These are phyloP conservation scores for Moesziomyces parantarcticus DNA, from an alignment of 1,284 basidiomycete species.

Conservation along the genomic window DNA sequence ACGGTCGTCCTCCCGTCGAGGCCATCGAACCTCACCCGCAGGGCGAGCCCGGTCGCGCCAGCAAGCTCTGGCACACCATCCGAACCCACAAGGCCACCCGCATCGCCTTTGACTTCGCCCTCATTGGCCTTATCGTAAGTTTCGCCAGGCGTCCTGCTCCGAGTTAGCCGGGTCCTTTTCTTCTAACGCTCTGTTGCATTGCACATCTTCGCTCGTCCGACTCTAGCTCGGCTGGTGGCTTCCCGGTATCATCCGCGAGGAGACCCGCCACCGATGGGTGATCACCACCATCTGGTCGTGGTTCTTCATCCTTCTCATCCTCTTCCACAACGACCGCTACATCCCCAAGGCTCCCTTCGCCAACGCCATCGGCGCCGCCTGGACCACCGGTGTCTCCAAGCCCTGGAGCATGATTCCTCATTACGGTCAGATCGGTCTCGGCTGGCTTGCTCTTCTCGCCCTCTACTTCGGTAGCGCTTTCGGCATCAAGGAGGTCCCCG, in stretches of 20 bases:
- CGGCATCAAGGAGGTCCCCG: constrained; percentile 53
- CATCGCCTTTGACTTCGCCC: constrained; percentile 31
- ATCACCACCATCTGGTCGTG: constrained; percentile 55
- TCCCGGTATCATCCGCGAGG: constrained; percentile 48
- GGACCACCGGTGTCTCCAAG: constrained; percentile 42
- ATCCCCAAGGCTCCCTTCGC: constrained; percentile 57
- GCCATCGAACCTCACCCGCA: constrained; percentile 47
- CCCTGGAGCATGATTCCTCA: constrained; percentile 58
- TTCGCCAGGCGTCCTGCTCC: not conserved
- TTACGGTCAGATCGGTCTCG: constrained; percentile 42
- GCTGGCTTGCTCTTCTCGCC: constrained; percentile 55
- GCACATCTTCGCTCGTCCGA: not conserved
- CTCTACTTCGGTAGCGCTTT: constrained; percentile 60
- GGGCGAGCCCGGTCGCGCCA: constrained; percentile 41
- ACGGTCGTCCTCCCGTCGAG: constrained; percentile 28
- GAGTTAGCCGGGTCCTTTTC: not conserved
- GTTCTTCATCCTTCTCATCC: constrained; percentile 64
- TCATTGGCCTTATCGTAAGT: constrained; percentile 39
- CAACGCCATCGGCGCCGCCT: constrained; percentile 37
- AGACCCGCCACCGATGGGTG: constrained; percentile 52
- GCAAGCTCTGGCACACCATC: constrained; percentile 41
- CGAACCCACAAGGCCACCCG: constrained; percentile 41
- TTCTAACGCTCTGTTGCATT: not conserved
- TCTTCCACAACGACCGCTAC: constrained; percentile 63
- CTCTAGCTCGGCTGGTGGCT: constrained; percentile 48